Evolutionary conservation across 208 protist genomes (phyloP).

Genomic region (Entamoeba moshkovskii): DNA sequence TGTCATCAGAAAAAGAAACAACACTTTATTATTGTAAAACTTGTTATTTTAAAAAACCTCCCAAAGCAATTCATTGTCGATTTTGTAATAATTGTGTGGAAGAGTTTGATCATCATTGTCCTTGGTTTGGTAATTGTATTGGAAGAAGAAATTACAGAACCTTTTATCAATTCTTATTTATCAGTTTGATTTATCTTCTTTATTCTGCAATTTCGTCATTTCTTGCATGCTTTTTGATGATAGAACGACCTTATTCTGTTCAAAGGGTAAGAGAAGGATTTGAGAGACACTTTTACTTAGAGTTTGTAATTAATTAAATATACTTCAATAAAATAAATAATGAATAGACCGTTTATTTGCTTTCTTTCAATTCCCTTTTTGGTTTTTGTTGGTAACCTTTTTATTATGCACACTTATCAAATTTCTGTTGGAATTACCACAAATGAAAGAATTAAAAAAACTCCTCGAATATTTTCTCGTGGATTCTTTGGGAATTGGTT

Average conservation of each 20-base stretch:
- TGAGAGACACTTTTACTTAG: neutral
- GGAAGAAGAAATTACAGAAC: neutral
- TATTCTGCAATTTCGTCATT: neutral
- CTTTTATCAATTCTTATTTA: neutral
- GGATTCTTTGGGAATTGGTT: neutral
- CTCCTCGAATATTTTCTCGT: neutral
- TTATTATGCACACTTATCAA: neutral
- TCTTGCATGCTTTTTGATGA: neutral
- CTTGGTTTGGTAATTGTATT: neutral
- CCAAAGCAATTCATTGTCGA: too few species aligned
- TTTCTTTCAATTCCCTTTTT: neutral
- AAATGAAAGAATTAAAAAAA: neutral
- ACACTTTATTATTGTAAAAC: too few species aligned
- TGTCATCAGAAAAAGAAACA: too few species aligned
- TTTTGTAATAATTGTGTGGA: too few species aligned
- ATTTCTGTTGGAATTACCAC: neutral
- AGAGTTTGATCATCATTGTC: neutral
- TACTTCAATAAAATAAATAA: neutral
- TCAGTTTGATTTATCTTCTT: neutral
- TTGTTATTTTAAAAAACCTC: too few species aligned
- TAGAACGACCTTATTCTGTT: neutral
- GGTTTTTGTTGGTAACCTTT: neutral
- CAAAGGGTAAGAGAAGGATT: neutral
- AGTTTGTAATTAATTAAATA: constrained; percentile 1
- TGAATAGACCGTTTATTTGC: neutral